Evolutionary conservation across 345 rosid genomes (phyloP).

Genomic region (Eucalyptus sideroxylon): DNA sequence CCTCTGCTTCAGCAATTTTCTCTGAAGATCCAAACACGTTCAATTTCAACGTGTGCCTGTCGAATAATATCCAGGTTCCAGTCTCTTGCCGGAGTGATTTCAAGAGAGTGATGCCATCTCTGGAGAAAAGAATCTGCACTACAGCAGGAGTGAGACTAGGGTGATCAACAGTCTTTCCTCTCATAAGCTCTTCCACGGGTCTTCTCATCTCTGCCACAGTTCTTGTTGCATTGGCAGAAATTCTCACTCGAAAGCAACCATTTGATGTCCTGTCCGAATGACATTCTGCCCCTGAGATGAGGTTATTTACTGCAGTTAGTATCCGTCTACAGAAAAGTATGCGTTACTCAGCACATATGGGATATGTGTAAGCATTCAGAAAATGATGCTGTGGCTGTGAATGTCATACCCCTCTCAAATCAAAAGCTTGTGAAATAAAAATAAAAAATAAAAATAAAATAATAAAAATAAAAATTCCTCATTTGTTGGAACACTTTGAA

Average conservation of each 20-base stretch:
- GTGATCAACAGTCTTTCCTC: conserved; percentile 50
- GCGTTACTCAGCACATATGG: not conserved
- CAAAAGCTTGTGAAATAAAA: not conserved
- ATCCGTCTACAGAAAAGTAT: not conserved
- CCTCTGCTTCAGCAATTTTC: conserved; percentile 33
- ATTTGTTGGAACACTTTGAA: not conserved
- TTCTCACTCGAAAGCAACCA: conserved; percentile 57
- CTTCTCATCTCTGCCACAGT: conserved; percentile 70
- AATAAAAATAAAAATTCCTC: not conserved
- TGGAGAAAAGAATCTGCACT: conserved; percentile 49
- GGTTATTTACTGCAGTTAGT: not conserved
- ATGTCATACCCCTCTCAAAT: not conserved
- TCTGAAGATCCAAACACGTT: conserved; percentile 54
- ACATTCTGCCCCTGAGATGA: conserved; percentile 41
- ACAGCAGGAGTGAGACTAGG: conserved; percentile 37
- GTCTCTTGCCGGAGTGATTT: conserved; percentile 49
- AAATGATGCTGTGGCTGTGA: not conserved
- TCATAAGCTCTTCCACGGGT: conserved; percentile 69
- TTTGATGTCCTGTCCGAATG: conserved; percentile 17
- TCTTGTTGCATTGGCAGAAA: conserved; percentile 68
- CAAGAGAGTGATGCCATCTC: conserved; percentile 43
- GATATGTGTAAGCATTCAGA: not conserved
- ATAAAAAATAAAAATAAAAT: not conserved
- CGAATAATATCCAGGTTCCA: conserved; percentile 47
- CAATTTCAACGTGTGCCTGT: conserved; percentile 25